Evolutionary conservation across 140 eudicot species (phyloP), one percentile per base, ranked within the genome.

Genomic region (Senecio squalidus): DNA sequence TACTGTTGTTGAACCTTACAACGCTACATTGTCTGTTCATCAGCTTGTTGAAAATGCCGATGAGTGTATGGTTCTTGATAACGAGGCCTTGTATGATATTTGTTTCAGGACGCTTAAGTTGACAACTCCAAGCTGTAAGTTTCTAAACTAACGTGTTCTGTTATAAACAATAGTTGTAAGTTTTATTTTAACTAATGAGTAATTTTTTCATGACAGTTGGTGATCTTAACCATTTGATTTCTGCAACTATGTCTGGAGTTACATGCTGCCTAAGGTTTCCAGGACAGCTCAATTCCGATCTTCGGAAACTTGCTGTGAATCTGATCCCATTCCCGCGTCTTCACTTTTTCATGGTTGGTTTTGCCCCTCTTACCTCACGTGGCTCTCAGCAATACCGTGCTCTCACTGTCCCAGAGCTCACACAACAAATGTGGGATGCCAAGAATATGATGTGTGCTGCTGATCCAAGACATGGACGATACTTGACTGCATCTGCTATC

Each of bases 1-100:
- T 20, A 61, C 67, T 61, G 67, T 61, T 61, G 67, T 61, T 27
- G 67, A 61, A 8, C 67, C 67, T 27, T 61, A 61, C 55, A 61
- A 61, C 5, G 67, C 67, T 15, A 61, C 67, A 10, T 28, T 61
- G 3, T 61, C 55, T 6, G 66, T 59, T 15, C 66, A 59, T 53
- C 66, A 59, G 66, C 66, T 59, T 15, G 67, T 61, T 25, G 67
- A 61, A 61, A 61, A 61, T 26, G 67, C 67, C 1, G 56, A 61
- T 44, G 67, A 61, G 21, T 45, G 67, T 45, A 61, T 61, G 55
- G 67, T 61, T 61, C 67, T 61, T 61, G 66, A 58, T 24, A 58
- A 58, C 3, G 65, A 58, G 14, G 65, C 65, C 4, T 21, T 58
- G 51, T 58, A 58, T 58, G 65, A 58, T 58, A 58, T 58, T n/a